A percentile compares a stretch with the other conserved stretches of the same genome.
Conservation (phyloP, 2,329 filamentous ascomycete genomes). For the Colletotrichum trifolii region DNA sequence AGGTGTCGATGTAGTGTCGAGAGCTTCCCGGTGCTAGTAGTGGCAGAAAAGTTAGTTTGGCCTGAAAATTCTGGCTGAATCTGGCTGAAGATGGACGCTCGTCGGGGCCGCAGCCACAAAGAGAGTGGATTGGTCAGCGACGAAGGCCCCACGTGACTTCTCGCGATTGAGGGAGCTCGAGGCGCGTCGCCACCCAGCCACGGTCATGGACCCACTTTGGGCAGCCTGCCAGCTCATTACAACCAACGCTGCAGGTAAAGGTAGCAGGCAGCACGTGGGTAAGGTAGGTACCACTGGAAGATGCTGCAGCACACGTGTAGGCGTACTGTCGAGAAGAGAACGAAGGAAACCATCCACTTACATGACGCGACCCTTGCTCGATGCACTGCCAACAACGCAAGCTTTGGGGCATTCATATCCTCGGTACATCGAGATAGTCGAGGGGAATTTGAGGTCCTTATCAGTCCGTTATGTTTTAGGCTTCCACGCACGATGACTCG, state of each 20-base stretch:
- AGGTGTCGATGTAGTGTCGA: constrained; percentile 8
- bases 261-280: too few relatives aligned
- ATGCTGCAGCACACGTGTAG: neutral
- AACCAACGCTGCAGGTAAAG: too few relatives aligned
- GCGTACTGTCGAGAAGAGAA: constrained; percentile 9
- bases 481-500: constrained; percentile 22
- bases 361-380: neutral
- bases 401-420: neutral
- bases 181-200: constrained; percentile 13
- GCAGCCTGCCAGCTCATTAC: too few relatives aligned
- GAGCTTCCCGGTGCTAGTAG: constrained; percentile 25
- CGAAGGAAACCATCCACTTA: constrained; percentile 25
- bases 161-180: neutral
- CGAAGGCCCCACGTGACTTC: constrained; percentile 17
- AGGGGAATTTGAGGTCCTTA: constrained; percentile 11
- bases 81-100: neutral
- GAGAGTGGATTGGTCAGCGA: neutral
- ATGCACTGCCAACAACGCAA: constrained; percentile 6
- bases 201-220: constrained; percentile 5
- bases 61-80: constrained; percentile 35
- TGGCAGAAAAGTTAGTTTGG: constrained; percentile 32
- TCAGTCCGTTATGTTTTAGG: constrained; percentile 16
- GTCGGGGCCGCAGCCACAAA: constrained; percentile 27
- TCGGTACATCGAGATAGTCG: constrained; percentile 7
- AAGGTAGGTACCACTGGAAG: neutral